Evolutionary conservation across 495 filamentous ascomycete species (phyloP).

Genomic region (Trichoderma reesei): DNA sequence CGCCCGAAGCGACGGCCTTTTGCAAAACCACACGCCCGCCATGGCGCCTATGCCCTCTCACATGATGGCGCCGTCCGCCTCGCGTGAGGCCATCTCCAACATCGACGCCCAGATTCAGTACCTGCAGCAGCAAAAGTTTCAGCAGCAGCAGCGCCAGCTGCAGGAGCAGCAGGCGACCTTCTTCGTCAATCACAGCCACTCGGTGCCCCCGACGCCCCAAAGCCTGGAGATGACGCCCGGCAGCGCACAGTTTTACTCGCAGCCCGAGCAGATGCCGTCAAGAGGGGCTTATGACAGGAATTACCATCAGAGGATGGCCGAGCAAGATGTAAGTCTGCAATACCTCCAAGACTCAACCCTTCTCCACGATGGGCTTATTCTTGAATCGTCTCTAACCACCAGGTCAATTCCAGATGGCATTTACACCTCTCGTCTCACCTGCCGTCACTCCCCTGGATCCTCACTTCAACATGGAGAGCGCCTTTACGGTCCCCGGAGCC

Average conservation of each 20-base stretch:
- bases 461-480: conserved; percentile 65
- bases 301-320: conserved; percentile 57
- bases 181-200: conserved; percentile 44
- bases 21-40: conserved; percentile 38
- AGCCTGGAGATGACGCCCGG: conserved; percentile 80
- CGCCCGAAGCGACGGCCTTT: conserved; percentile 24
- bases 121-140: conserved; percentile 50
- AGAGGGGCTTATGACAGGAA: conserved; percentile 47
- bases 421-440: conserved; percentile 90
- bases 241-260: conserved; percentile 46
- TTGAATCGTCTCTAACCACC: not conserved
- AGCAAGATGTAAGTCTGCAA: conserved; percentile 58
- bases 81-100: conserved; percentile 36
- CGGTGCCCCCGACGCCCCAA: conserved; percentile 87
- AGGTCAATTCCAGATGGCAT: conserved; percentile 52
- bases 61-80: conserved; percentile 32
- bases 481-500: conserved; percentile 75
- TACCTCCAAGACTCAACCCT: conserved; percentile 22
- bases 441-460: conserved; percentile 86
- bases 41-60: conserved; percentile 35
- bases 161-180: conserved; percentile 46
- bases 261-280: conserved; percentile 32
- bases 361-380: not conserved
- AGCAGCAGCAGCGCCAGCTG: conserved; percentile 42
- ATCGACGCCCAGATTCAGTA: conserved; percentile 53